Evolutionary conservation across 1,284 basidiomycete species (phyloP), one percentile per base, ranked within the genome.

Genomic region (Porphyrellus sp.): DNA sequence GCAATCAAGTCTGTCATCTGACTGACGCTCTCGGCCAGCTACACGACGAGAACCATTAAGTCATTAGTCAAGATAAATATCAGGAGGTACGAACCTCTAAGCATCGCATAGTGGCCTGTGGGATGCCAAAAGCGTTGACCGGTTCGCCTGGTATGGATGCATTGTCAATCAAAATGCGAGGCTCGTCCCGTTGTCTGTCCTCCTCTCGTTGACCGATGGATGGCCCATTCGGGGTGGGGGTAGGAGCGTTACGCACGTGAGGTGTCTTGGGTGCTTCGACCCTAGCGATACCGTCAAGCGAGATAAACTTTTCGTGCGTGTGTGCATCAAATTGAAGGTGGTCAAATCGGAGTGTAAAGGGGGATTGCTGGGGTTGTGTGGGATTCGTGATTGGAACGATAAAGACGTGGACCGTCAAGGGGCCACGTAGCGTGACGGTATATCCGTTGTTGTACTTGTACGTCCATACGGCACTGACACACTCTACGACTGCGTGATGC

Each of bases 41-140:
- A 59, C 6, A 52, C 57, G 46, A 55, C 46, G 28, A 42, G 50
- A 30, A 31, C 34, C 6, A 54, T 56, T 53, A 13, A 8, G 52
- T 55, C 33, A 25, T 48, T 27, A 24, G 35, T 35, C 40, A 21
- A 42, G 12, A 27, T 40, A 30, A 41, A 51, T 16, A 23, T 16
- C 21, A 18, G 30, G 20, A 20, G 25, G 23, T 46, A 64, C 71
- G 49, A 49, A 89, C 85, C 78, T 91, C 88, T 28, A 91, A 72
- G 75, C 88, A 89, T 54, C 88, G 76, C 89, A 91, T 90, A 18
- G 88, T 89, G 3, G 87, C 86, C 64, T 91, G 88, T 3, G 88
- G 88, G 49, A 91, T 88, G 3, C 88, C 88, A 69, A 91, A 91
- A 28, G 85, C 85, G 62, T 90, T 91, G 49, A 91, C 85, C 6